Conservation (phyloP, 257 asterid species). For the Fraxinus excelsior region DNA sequence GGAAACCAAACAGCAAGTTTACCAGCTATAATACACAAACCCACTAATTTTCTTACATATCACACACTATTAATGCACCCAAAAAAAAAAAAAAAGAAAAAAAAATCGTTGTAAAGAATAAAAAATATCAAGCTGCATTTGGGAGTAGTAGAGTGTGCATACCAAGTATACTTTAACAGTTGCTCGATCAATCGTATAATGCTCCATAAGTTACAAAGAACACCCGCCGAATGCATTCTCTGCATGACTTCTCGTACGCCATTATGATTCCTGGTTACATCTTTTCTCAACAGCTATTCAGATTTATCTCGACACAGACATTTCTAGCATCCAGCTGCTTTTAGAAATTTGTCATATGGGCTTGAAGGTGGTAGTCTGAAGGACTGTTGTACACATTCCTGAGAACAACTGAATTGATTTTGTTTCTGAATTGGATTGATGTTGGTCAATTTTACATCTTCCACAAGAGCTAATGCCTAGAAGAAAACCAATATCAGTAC, state of each 20-base stretch:
- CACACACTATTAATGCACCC: neutral
- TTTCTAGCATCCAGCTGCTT: slow-evolving; percentile 53
- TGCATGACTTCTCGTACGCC: neutral
- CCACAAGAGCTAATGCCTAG: slow-evolving; percentile 30
- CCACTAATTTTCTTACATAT: neutral
- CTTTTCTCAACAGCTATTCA: neutral
- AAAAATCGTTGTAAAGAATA: neutral
- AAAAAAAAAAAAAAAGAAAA: neutral
- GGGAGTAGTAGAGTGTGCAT: neutral
- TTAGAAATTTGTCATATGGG: slow-evolving; percentile 55
- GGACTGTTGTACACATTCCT: slow-evolving; percentile 38
- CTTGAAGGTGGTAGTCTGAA: slow-evolving; percentile 58
- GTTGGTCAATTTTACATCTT: slow-evolving; percentile 21
- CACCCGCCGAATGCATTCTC: neutral
- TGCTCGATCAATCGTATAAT: neutral
- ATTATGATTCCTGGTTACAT: neutral
- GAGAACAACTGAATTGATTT: slow-evolving; percentile 31
- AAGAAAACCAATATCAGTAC: neutral
- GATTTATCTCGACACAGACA: neutral
- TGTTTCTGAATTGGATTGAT: slow-evolving; percentile 17
- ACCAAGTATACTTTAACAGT: neutral
- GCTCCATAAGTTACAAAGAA: neutral
- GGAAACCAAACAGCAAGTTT: neutral
- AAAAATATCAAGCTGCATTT: neutral
- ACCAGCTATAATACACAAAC: neutral